Conservation (phyloP, 2,329 filamentous ascomycete genomes). For the Aspergillus aculeatinus region DNA sequence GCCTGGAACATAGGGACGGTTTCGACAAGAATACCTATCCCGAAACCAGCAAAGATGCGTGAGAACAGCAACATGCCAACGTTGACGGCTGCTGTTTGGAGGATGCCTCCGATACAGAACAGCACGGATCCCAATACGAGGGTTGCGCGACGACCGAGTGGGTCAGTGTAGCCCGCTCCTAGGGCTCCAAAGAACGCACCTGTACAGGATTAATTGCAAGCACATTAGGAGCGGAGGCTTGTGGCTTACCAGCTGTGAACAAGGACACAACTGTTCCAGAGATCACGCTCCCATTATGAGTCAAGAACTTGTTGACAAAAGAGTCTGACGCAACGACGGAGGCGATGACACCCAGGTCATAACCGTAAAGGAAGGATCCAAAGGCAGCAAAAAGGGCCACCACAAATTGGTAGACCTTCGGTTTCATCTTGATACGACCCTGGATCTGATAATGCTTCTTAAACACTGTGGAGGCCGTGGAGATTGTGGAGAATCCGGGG, state of each 20-base stretch:
- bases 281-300: background rate
- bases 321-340: constrained; percentile 9
- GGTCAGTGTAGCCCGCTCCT: constrained; percentile 6
- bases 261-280: constrained; percentile 7
- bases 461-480: background rate
- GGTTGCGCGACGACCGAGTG: constrained; percentile 6
- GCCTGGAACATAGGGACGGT: constrained; percentile 8
- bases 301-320: constrained; percentile 4
- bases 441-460: background rate
- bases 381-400: constrained; percentile 7
- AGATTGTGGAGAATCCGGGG: background rate
- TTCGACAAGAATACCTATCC: constrained; percentile 6
- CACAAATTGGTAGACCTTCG: constrained; percentile 8
- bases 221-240: background rate
- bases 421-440: background rate
- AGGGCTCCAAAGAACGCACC: constrained; percentile 9
- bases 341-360: constrained; percentile 10
- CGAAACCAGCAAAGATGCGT: constrained; percentile 5
- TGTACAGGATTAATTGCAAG: background rate
- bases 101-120: constrained; percentile 3
- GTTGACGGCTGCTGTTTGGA: constrained; percentile 1
- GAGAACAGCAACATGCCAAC: constrained; percentile 10
- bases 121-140: background rate
- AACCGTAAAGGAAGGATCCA: constrained; percentile 9
- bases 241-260: background rate